Base-by-base conservation (phyloP, 805 yeast genomes). In the Suhomyces emberorum region DNA sequence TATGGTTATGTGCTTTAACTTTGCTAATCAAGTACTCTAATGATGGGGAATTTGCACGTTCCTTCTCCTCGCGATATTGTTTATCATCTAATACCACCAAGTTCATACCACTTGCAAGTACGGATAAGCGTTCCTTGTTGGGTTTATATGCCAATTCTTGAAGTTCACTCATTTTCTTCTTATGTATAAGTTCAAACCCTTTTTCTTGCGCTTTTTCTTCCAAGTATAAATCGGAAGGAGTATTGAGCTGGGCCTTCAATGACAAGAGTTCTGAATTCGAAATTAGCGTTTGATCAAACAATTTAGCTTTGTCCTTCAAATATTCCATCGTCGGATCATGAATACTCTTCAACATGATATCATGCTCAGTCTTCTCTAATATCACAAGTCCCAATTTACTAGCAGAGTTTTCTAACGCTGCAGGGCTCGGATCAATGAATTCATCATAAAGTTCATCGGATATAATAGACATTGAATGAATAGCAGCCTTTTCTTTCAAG, bases 401-500 rank as follows among this genome's bases (percentile, higher is more conserved):
- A 8, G 48, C 50, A 15, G 18, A 36, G 1, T 30, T 37, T 1
- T 24, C 28, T 8, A 46, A 31, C 3, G 28, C 12, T 17, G 37
- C 44, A 5, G 20, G 33, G n/a, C 32, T 24, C 3, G 48, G 42
- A 15, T 38, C 41, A 3, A 32, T 15, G 19, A 46, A 32, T 15
- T 12, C 25, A 17, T 46, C 49, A 15, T 40, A 41, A 15, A 48
- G 47, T 3, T 29, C 41, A n/a, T 36, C 37, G 5, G 50, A 29
- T 9, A 48, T 25, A 5, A 37, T 38, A 7, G 28, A 14, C 9
- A 41, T 29, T 15, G 34, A 37, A 16, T 39, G 43, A 6, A 23
- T 32, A 5, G 28, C 19, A 4, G 54, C 51, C 43, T 49, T 51
- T 9, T 39, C 34, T 18, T 41, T 34, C 12, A 63, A 35, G 30